Percentiles rank a stretch among this genome's conserved stretches.
These are phyloP conservation scores for Mrakia frigida DNA, from an alignment of 768 basidiomycete species.

Conservation along the genomic window DNA sequence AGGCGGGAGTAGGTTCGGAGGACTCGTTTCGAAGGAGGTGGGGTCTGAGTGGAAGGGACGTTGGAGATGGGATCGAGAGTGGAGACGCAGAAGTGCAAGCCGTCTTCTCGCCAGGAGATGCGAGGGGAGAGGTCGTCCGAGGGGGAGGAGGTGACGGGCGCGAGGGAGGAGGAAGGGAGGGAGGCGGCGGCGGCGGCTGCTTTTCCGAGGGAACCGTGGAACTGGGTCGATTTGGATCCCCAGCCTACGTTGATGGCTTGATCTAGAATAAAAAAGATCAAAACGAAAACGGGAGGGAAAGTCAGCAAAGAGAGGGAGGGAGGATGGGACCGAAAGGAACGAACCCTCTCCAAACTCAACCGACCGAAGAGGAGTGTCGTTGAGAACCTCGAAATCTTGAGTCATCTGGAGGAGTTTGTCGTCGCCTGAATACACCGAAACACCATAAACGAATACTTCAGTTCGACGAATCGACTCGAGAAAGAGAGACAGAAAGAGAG, in stretches of 20 bases:
- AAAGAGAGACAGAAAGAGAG: not conserved
- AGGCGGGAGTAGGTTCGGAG: slow-evolving; percentile 72
- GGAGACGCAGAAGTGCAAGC: slow-evolving; percentile 78
- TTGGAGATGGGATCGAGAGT: slow-evolving; percentile 53
- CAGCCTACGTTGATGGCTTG: slow-evolving; percentile 93
- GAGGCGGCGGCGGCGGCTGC: slow-evolving; percentile 56
- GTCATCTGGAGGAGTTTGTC: slow-evolving; percentile 84
- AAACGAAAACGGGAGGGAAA: slow-evolving; percentile 12
- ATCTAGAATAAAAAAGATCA: slow-evolving; percentile 50
- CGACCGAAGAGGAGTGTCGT: slow-evolving; percentile 66
- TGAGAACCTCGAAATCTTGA: slow-evolving; percentile 77
- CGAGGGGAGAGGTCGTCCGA: slow-evolving; percentile 67
- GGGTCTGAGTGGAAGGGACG: slow-evolving; percentile 33
- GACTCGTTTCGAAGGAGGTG: slow-evolving; percentile 49
- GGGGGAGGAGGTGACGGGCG: slow-evolving; percentile 50
- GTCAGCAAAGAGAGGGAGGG: not conserved
- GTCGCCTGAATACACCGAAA: slow-evolving; percentile 51
- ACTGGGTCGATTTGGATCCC: slow-evolving; percentile 95
- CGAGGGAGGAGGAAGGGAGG: slow-evolving; percentile 42
- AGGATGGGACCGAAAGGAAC: slow-evolving; percentile 29
- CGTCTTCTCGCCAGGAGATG: slow-evolving; percentile 92
- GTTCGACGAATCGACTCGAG: not conserved
- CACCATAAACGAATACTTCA: no score
- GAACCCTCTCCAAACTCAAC: slow-evolving; percentile 80
- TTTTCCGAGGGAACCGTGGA: slow-evolving; percentile 92